These are phyloP conservation scores for Epichloe gansuensis DNA, from an alignment of 2,329 filamentous ascomycete species.

Conservation along the genomic window DNA sequence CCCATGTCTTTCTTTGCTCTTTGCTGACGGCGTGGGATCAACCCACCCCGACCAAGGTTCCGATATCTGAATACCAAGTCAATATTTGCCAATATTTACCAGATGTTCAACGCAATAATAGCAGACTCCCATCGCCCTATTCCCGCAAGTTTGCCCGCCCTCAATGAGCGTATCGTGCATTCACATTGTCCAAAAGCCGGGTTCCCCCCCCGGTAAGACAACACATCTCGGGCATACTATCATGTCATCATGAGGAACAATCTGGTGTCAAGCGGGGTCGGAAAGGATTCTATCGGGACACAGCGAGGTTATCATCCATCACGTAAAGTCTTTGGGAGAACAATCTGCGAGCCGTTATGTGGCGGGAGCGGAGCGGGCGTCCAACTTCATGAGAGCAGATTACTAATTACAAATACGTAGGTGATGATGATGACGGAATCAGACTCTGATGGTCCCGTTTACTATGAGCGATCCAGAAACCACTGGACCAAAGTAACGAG, in stretches of 20 bases:
- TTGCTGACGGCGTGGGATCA: no score
- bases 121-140: constrained; percentile 27
- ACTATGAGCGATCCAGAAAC: no score
- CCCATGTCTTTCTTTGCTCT: no score
- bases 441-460: not conserved
- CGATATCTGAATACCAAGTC: constrained; percentile 9
- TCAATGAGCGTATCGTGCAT: constrained; percentile 26
- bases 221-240: constrained; percentile 22
- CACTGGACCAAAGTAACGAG: constrained; percentile 29
- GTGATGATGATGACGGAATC: constrained; percentile 12
- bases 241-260: constrained; percentile 28
- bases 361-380: not conserved
- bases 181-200: constrained; percentile 17
- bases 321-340: constrained; percentile 18
- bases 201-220: constrained; percentile 19
- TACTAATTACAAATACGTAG: constrained; percentile 27
- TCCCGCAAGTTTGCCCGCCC: constrained; percentile 15
- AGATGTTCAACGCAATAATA: constrained; percentile 24
- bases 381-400: not conserved
- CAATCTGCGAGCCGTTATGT: no score
- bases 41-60: not conserved
- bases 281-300: constrained; percentile 20
- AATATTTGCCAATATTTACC: constrained; percentile 22
- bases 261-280: constrained; percentile 25
- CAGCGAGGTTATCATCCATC: constrained; percentile 25